Base-by-base conservation (phyloP, 768 basidiomycete genomes). In the Boletus reticuloceps region DNA sequence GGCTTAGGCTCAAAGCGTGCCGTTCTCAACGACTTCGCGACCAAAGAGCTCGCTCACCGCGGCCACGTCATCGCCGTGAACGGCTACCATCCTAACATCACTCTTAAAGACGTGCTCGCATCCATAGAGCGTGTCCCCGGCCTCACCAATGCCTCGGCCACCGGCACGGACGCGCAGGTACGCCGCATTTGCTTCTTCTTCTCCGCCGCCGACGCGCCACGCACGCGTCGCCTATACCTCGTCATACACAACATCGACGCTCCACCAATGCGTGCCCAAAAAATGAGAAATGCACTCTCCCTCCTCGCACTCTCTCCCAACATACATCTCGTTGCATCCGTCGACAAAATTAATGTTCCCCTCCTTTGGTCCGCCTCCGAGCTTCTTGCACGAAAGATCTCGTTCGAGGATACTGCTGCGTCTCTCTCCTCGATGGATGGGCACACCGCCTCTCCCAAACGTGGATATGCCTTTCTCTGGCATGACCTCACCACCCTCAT, bases 171-270 rank as follows among this genome's bases (percentile, higher is more conserved):
- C 52, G 79, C 78, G 48, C 86, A 86, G 64, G 77, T 83, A 2
- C 81, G 80, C 50, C 78, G 84, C 20, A 81, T 94, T 58, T 80
- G 83, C 63, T 77, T 85, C 22, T 83, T 84, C 64, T 86, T 90
- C 68, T 72, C 81, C 66, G 67, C 79, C 0, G 59, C 37, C 34
- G 53, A 61, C 36, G 58, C 66, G 10, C 59, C 69, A 2, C 65
- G 67, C 47, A 54, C 68, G 17, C 69, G 68, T 44, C 81, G 80
- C 44, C 75, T 98, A 40, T 93, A 85, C 67, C 75, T 98, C 57
- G 72, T 96, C 64, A 75, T 97, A 22, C 94, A 98, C 77, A 95
- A 91, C 72, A 85, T 98, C 69, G 95, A 98, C 63, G 79, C 88
- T 0, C 79, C 86, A 0, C 73, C 82, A 7, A 74, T 97, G 25